These are phyloP conservation scores for Termitomyces titanicus DNA, from an alignment of 768 basidiomycete species.

Conservation along the genomic window DNA sequence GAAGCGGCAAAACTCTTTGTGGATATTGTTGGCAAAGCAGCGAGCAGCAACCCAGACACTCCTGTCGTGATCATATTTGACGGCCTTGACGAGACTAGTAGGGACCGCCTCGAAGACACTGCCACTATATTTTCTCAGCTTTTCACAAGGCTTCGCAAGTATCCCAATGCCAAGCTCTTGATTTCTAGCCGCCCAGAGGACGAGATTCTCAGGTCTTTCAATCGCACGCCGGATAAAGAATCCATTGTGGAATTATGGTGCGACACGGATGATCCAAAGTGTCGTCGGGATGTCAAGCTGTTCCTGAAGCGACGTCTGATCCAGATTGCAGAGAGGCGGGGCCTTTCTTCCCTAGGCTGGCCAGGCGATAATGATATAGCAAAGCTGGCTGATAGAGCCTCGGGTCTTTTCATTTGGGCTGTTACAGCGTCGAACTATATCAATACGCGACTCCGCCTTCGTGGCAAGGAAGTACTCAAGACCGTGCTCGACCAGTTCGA, in stretches of 20 bases:
- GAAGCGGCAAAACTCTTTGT: conserved; percentile 15
- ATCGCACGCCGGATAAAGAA: too few species aligned
- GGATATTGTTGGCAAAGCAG: conserved; percentile 6
- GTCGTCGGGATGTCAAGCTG: too few species aligned
- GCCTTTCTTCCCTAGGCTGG: too few species aligned
- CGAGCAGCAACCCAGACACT: neutral
- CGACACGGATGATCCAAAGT: too few species aligned
- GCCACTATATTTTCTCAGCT: conserved; percentile 10
- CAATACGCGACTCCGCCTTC: neutral
- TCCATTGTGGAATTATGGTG: too few species aligned
- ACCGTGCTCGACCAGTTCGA: neutral
- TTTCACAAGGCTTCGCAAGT: neutral
- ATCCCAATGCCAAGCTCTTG: conserved; percentile 11
- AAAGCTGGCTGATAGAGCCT: too few species aligned
- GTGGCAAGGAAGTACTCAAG: neutral
- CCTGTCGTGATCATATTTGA: conserved; percentile 16
- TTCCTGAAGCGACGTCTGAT: too few species aligned
- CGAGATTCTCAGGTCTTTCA: conserved; percentile 9
- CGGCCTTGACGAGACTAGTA: conserved; percentile 14
- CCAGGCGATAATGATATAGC: too few species aligned
- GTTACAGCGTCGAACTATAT: conserved; percentile 9
- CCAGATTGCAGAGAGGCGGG: too few species aligned
- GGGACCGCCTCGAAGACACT: neutral
- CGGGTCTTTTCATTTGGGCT: neutral
- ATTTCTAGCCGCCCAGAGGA: conserved; percentile 15